These are phyloP conservation scores for Hygrophorus pudorinus DNA, from an alignment of 768 basidiomycete species.

Conservation along the genomic window DNA sequence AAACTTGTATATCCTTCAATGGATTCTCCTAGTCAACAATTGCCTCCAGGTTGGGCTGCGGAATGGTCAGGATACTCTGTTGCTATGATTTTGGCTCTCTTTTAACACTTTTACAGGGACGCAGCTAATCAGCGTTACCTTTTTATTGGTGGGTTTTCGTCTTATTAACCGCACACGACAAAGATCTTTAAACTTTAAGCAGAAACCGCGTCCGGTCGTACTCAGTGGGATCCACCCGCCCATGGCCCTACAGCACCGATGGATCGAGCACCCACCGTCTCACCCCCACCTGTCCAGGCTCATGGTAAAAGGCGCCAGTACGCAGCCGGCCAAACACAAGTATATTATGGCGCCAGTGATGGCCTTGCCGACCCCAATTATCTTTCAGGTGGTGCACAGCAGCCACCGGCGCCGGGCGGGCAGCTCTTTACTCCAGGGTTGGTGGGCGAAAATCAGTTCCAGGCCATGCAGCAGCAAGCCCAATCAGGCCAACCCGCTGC, in stretches of 20 bases:
- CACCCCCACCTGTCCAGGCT: constrained; percentile 36
- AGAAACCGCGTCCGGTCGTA: constrained; percentile 78
- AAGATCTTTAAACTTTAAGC: constrained; percentile 15
- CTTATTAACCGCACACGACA: constrained; percentile 5
- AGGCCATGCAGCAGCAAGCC: constrained; percentile 45
- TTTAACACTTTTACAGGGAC: constrained; percentile 48
- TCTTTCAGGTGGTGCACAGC: constrained; percentile 25
- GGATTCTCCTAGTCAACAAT: constrained; percentile 49
- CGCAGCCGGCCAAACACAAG: constrained; percentile 88
- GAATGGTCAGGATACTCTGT: constrained; percentile 59
- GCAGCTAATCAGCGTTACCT: constrained; percentile 68
- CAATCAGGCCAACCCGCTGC: constrained; percentile 16
- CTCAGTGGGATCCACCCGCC: constrained; percentile 83
- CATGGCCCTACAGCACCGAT: constrained; percentile 21
- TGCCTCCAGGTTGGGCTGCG: constrained; percentile 89
- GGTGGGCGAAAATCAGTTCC: constrained; percentile 58
- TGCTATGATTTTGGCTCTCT: constrained; percentile 5
- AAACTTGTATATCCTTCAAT: constrained; percentile 19
- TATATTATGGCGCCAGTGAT: constrained; percentile 56
- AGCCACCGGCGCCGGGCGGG: constrained; percentile 22
- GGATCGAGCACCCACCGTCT: constrained; percentile 31
- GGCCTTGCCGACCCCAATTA: constrained; percentile 36
- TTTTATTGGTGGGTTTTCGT: constrained; percentile 66
- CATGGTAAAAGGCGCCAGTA: constrained; percentile 79
- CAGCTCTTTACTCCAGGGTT: constrained; percentile 87